Evolutionary conservation across 2,329 filamentous ascomycete genomes (phyloP), one percentile per base, ranked within the genome.

Genomic region (Colletotrichum karsti): DNA sequence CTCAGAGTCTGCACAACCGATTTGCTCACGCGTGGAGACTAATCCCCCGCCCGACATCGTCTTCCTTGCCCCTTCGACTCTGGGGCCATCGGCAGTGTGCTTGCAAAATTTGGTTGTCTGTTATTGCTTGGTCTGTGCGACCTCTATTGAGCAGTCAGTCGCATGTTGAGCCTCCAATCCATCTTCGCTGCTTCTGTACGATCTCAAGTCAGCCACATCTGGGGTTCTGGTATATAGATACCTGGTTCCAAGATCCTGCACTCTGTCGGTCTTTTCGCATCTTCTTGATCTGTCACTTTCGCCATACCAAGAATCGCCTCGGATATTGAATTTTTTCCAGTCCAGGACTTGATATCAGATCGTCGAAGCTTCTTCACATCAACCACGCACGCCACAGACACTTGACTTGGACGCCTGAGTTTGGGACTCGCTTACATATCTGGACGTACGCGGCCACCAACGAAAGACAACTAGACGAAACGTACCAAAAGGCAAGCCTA

Each of bases 1-100:
- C 81, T 83, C 79, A 81, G 78, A 73, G 73, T 77, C 78, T 82
- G 80, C 81, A 73, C 81, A 73, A 82, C 80, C 75, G 70, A 71
- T 74, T 73, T 70, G 69, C 70, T 72, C 70, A 72, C 72, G 73
- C 72, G 72, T 72, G 53, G 74, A 72, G 66, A 66, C 22, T 41
- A n/a, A 28, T 18, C 39, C 70, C 72, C 72, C 69, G 63, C 62
- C 63, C 72, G 72, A 67, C n/a, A 67, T 72, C 68, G 70, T 72
- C 74, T 72, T 75, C 61, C 41, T 62, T 61, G 67, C 67, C n/a
- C 57, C 51, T 42, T 58, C 51, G 44, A 50, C 28, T 42, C 28
- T 26, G 51, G 41, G 54, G 37, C 28, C 50, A 48, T 41, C 58
- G 63, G 62, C 63, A 57, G 44, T 57, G 42, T 70, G 51, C 58